Evolutionary conservation across 2,329 filamentous ascomycete species (phyloP).

Genomic region (Fusarium udum): DNA sequence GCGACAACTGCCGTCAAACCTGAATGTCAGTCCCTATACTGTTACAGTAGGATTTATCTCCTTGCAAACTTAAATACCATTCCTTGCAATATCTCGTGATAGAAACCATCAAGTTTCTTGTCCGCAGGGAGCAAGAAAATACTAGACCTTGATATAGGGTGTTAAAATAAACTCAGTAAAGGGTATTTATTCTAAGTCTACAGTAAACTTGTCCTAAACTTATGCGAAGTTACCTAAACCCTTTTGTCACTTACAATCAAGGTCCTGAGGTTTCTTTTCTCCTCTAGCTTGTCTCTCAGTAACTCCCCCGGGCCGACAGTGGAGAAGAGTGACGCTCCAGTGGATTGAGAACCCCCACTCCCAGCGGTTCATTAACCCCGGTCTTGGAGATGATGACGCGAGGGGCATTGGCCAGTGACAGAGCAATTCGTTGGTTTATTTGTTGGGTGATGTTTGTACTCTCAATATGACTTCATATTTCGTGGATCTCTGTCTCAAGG

Average conservation of each 20-base stretch:
- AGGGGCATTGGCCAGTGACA: slow-evolving; percentile 14
- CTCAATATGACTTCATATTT: slow-evolving; percentile 21
- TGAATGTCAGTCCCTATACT: not conserved
- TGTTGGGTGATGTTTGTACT: not conserved
- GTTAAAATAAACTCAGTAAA: no score
- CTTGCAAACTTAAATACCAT: slow-evolving; percentile 10
- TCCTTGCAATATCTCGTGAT: not conserved
- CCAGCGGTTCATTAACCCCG: slow-evolving; percentile 16
- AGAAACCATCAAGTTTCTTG: not conserved
- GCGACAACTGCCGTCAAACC: not conserved
- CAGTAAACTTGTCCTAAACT: no score
- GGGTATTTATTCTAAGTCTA: no score
- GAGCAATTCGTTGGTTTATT: not conserved
- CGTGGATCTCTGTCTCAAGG: slow-evolving; percentile 3
- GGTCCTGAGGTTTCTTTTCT: no score
- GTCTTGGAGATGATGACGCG: slow-evolving; percentile 20
- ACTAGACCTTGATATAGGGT: no score
- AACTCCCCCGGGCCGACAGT: slow-evolving; percentile 1
- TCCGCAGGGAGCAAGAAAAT: not conserved
- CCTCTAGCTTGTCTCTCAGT: not conserved
- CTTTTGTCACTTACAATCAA: no score
- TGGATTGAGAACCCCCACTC: not conserved
- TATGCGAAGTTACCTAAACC: no score
- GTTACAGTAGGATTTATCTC: not conserved
- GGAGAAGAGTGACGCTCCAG: slow-evolving; percentile 20